These are phyloP conservation scores for Polyporus arcularius DNA, from an alignment of 768 basidiomycete species.

Conservation along the genomic window DNA sequence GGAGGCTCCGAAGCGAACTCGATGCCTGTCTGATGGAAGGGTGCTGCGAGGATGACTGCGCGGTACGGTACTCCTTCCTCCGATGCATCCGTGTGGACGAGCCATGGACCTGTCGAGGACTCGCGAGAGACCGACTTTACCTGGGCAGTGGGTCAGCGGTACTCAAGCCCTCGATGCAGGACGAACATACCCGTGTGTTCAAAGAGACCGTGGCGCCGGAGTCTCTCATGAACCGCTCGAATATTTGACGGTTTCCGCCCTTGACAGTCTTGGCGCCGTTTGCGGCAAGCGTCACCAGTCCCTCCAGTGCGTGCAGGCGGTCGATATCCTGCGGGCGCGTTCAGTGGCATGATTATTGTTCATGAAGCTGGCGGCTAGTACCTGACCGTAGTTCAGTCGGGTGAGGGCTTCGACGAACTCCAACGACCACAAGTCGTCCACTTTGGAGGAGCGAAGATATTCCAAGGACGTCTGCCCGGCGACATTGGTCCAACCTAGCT, in stretches of 20 bases:
- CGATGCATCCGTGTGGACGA: constrained; percentile 47
- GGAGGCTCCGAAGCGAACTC: constrained; percentile 49
- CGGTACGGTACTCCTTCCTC: constrained; percentile 44
- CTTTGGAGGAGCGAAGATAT: constrained; percentile 56
- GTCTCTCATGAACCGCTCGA: constrained; percentile 73
- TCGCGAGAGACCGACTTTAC: constrained; percentile 51
- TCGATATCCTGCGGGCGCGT: constrained; percentile 52
- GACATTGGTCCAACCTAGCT: constrained; percentile 51
- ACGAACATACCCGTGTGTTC: constrained; percentile 57
- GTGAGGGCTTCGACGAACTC: constrained; percentile 83
- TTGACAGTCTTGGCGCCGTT: constrained; percentile 61
- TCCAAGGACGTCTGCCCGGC: constrained; percentile 54
- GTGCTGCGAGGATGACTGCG: constrained; percentile 84
- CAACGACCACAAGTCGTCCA: constrained; percentile 57
- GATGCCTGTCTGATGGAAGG: constrained; percentile 72
- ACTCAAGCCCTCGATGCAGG: background rate
- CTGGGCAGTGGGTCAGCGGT: constrained; percentile 30
- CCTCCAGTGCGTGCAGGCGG: constrained; percentile 77
- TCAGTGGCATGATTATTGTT: background rate
- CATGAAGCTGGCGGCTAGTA: too few species aligned
- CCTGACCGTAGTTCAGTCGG: constrained; percentile 84
- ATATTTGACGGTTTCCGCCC: constrained; percentile 85
- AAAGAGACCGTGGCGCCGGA: constrained; percentile 72
- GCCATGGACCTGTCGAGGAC: constrained; percentile 49
- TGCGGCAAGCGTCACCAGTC: constrained; percentile 70